Evolutionary conservation across 1,284 basidiomycete genomes (phyloP).

Genomic region (Leccinum griseonigrum): DNA sequence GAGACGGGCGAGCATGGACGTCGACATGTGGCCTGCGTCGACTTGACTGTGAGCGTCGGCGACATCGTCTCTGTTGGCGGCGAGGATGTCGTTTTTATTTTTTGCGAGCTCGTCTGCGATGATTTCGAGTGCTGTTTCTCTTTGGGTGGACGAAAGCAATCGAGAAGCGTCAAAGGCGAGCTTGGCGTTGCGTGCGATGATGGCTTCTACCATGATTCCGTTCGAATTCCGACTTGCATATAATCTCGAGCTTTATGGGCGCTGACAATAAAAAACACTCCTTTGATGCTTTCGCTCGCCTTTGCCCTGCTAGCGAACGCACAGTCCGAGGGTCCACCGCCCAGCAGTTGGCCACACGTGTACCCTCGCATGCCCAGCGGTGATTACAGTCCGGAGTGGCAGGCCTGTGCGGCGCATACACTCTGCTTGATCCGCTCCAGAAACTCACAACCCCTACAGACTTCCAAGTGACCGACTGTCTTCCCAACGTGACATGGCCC

Average conservation of each 20-base stretch:
- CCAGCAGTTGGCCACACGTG: conserved; percentile 33
- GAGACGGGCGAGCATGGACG: conserved; percentile 80
- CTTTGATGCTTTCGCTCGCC: background rate
- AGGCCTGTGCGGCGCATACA: conserved; percentile 47
- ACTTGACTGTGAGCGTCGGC: conserved; percentile 80
- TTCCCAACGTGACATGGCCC: conserved; percentile 65
- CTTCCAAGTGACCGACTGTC: conserved; percentile 50
- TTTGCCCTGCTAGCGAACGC: conserved; percentile 17
- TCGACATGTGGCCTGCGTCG: conserved; percentile 79
- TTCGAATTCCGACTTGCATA: too few species aligned
- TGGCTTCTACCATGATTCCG: conserved; percentile 24
- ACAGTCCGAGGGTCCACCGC: conserved; percentile 22
- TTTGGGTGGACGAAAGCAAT: conserved; percentile 63
- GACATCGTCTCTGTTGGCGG: conserved; percentile 80
- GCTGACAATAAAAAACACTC: background rate
- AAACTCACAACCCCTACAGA: conserved; percentile 34
- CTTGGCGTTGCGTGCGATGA: conserved; percentile 81
- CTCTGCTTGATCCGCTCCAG: too few species aligned
- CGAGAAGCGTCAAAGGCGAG: conserved; percentile 84
- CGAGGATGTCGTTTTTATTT: conserved; percentile 67
- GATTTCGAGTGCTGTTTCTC: conserved; percentile 68
- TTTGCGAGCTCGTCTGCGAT: conserved; percentile 67
- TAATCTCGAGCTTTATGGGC: too few species aligned
- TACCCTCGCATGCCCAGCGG: conserved; percentile 36
- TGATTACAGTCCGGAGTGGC: conserved; percentile 59